phyloP scores from a whole-genome alignment of 192 early-diverging fungal genomes.

The Spizellomyces sp. region DNA sequence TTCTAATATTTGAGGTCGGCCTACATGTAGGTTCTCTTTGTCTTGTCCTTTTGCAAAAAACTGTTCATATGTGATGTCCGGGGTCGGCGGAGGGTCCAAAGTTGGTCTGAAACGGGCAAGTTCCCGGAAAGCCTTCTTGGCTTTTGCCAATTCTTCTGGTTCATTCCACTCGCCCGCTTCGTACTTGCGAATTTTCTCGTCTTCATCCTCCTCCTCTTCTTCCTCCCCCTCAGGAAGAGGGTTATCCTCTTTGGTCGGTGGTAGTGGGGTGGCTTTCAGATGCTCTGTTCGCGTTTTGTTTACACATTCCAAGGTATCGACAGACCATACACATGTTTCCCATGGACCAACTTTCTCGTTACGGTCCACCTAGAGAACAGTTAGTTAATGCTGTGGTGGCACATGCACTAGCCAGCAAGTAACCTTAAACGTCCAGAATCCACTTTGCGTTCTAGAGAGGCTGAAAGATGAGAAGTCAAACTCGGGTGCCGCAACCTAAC shows the following conservation, averaged over 20 bases:
- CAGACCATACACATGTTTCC: constrained; percentile 48
- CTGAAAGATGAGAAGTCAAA: constrained; percentile 41
- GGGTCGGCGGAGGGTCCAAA: constrained; percentile 34
- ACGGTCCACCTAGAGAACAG: constrained; percentile 31
- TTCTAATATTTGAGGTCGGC: constrained; percentile 28
- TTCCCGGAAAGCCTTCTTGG: constrained; percentile 23
- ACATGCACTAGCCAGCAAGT: constrained; percentile 2
- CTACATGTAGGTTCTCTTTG: constrained; percentile 30
- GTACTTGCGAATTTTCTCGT: constrained; percentile 29
- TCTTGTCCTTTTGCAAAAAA: constrained; percentile 23
- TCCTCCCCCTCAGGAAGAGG: not conserved
- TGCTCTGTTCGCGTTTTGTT: constrained; percentile 44
- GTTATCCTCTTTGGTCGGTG: constrained; percentile 9
- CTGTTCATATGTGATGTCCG: constrained; percentile 30
- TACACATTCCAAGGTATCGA: constrained; percentile 38
- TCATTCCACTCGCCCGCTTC: constrained; percentile 28
- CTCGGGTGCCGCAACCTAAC: constrained; percentile 39
- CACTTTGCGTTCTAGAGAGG: constrained; percentile 40
- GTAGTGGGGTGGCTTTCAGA: constrained; percentile 37
- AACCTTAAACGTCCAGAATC: constrained; percentile 51
- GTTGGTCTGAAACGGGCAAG: constrained; percentile 37
- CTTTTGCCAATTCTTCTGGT: constrained; percentile 14
- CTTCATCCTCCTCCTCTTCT: constrained; percentile 26
- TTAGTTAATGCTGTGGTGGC: not conserved
- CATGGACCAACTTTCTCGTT: constrained; percentile 45